Percentiles rank a stretch among this genome's conserved stretches.
Evolutionary conservation across 495 filamentous ascomycete genomes (phyloP).

Genomic region (Saxispiralis lemnorum): DNA sequence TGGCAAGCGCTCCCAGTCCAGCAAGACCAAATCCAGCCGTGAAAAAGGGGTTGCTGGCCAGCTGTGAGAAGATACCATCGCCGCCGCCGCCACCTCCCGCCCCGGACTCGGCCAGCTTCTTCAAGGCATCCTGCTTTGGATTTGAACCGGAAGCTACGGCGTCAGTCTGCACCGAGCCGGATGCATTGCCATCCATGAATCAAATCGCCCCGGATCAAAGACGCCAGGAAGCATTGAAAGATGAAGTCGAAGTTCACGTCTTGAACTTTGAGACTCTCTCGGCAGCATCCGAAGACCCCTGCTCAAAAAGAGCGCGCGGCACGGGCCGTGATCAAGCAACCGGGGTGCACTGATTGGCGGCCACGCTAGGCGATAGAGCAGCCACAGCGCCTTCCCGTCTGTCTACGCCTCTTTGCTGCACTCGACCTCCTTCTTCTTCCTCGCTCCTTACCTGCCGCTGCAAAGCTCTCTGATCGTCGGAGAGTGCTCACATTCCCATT

Average conservation of each 20-base stretch:
- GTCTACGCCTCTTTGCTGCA: neutral
- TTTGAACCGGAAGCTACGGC: neutral
- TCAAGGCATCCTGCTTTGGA: slow-evolving; percentile 7
- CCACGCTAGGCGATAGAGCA: too few species aligned
- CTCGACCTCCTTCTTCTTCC: slow-evolving; percentile 4
- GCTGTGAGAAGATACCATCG: slow-evolving; percentile 30
- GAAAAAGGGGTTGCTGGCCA: slow-evolving; percentile 52
- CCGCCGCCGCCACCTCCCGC: slow-evolving; percentile 13
- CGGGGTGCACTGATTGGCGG: too few species aligned
- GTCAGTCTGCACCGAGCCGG: slow-evolving; percentile 8
- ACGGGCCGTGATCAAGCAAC: too few species aligned
- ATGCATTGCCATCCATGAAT: slow-evolving; percentile 18
- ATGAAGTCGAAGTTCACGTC: too few species aligned
- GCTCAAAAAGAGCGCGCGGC: too few species aligned
- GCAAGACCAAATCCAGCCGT: slow-evolving; percentile 72
- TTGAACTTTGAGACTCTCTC: too few species aligned
- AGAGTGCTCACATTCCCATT: neutral
- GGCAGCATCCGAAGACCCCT: too few species aligned
- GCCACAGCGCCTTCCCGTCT: too few species aligned
- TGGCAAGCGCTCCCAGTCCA: slow-evolving; percentile 59
- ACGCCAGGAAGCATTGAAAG: too few species aligned
- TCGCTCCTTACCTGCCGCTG: neutral
- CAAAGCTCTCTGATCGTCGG: neutral
- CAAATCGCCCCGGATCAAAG: too few species aligned
- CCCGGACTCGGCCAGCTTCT: slow-evolving; percentile 5